Base-by-base conservation (phyloP, 2,329 filamentous ascomycete species). In the Neopestalotiopsis sp. region DNA sequence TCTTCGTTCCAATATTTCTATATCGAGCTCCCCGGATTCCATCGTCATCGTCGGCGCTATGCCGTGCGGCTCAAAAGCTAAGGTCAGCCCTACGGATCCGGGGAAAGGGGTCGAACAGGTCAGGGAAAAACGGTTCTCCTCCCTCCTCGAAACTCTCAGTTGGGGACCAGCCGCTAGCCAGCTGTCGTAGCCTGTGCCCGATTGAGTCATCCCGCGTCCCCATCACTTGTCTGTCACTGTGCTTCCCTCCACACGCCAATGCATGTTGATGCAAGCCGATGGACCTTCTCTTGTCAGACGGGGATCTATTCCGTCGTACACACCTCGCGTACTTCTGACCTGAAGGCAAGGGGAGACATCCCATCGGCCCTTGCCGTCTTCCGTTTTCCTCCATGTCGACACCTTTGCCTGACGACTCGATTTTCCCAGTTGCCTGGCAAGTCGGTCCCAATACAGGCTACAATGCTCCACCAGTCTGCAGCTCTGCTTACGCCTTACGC, bases 21-120 rank as follows among this genome's bases (percentile, higher is more conserved):
- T 67, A 69, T 71, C 69, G 71, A 68, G 67, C 70, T 73, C 74
- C 73, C 76, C 73, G 73, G 73, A 76, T 75, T 73, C 73, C 69
- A 77, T 75, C 76, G 76, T 75, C 75, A 75, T 77, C 77, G 74
- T 74, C 76, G 77, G 73, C 77, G 77, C 76, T 78, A 77, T 71
- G 72, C 68, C 66, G 78, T 79, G 77, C 77, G 77, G 77, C 77
- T 79, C 73, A 78, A 79, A 75, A 76, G 71, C 74, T 74, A 77
- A 75, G 73, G 70, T 77, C 77, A 79, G 76, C 77, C 77, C 76
- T 79, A 79, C 69, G 73, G 71, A 69, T 73, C 74, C 70, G 74
- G 68, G 56, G 65, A 24, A 58, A 56, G 65, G 34, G 32, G 34
- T 38, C 34, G 56, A 34, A 32, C 24, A 66, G 24, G 64, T 32